Conservation (phyloP, 192 early-diverging fungal species). For the Linnemannia elongata region DNA sequence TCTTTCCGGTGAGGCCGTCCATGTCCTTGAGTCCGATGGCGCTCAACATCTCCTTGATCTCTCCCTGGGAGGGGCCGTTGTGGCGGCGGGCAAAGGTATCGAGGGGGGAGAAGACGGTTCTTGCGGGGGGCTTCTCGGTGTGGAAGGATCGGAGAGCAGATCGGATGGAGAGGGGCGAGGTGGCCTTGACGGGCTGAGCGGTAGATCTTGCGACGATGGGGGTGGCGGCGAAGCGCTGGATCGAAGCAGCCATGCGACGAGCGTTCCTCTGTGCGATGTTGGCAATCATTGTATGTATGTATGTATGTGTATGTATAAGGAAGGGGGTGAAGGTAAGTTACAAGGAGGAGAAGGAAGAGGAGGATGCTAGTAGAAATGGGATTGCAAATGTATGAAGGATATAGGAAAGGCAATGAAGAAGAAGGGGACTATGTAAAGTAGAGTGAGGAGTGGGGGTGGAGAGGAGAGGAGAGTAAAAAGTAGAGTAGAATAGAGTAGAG, state of each 20-base stretch:
- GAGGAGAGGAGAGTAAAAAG: conserved; percentile 1
- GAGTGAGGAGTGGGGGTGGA: not conserved
- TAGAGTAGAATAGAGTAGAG: not conserved
- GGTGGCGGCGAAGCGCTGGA: conserved; percentile 32
- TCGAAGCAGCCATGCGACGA: conserved; percentile 47
- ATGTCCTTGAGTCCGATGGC: conserved; percentile 82
- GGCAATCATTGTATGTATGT: conserved; percentile 34
- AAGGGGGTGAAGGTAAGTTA: not conserved
- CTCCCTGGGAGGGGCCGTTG: conserved; percentile 82
- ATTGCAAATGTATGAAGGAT: not conserved
- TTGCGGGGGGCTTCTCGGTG: conserved; percentile 54
- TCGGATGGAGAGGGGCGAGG: conserved; percentile 47
- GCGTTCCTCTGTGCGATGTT: conserved; percentile 54
- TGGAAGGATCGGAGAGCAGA: conserved; percentile 54
- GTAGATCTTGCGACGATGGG: conserved; percentile 1
- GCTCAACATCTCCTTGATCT: conserved; percentile 88
- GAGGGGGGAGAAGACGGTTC: conserved; percentile 65
- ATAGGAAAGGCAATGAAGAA: conserved; percentile 9
- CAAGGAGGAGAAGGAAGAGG: conserved; percentile 1
- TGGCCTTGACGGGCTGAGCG: conserved; percentile 9
- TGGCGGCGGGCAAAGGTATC: conserved; percentile 91
- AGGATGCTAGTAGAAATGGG: conserved; percentile 2
- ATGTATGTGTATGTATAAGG: not conserved
- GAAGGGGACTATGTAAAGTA: not conserved
- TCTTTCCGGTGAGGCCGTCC: conserved; percentile 85